Conservation (phyloP, 1,139 yeast species). For the Hanseniaspora gamundiae region DNA sequence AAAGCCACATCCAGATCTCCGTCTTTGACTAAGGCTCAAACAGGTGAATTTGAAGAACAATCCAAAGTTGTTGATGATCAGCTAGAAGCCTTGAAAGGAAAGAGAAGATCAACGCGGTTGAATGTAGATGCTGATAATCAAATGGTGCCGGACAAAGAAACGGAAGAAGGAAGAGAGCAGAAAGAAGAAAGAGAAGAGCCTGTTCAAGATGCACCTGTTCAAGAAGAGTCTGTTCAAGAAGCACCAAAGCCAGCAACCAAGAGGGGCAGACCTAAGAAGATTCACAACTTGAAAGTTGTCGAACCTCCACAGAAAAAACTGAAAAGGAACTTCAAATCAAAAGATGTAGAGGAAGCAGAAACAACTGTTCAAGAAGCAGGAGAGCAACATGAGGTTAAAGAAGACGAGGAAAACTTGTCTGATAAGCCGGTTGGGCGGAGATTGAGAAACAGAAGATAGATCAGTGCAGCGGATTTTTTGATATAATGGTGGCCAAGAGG, state of each 20-base stretch:
- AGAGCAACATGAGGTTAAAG: neutral
- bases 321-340: neutral
- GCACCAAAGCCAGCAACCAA: constrained; percentile 7
- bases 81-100: neutral
- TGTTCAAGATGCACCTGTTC: constrained; percentile 7
- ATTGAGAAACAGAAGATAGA: constrained; percentile 18
- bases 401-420: neutral
- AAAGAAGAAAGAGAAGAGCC: constrained; percentile 7
- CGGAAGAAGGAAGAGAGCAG: no score
- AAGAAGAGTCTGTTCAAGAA: constrained; percentile 7
- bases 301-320: constrained; percentile 1
- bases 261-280: constrained; percentile 11
- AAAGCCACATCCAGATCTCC: constrained; percentile 7
- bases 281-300: constrained; percentile 2
- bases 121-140: constrained; percentile 7
- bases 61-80: neutral
- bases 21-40: neutral
- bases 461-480: neutral
- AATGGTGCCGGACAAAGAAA: constrained; percentile 2
- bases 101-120: constrained; percentile 2
- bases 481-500: neutral
- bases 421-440: constrained; percentile 10
- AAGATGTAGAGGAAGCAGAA: neutral
- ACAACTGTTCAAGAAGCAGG: no score
- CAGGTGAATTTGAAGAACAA: neutral